These are phyloP conservation scores for Cardamine resedifolia DNA, from an alignment of 345 rosid genomes.

Conservation along the genomic window DNA sequence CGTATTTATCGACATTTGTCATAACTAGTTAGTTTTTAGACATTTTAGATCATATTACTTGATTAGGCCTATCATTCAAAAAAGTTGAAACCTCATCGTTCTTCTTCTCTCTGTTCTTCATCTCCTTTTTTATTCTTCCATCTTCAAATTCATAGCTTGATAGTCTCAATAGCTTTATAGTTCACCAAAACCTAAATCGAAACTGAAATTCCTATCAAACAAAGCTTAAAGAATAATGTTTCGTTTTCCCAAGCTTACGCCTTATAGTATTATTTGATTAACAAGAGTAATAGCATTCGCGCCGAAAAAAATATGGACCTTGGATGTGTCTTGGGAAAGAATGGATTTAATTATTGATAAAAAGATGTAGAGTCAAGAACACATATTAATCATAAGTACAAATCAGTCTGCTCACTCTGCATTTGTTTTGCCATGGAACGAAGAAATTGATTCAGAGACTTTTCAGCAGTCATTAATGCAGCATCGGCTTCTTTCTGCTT, in stretches of 20 bases:
- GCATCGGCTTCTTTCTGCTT: constrained; percentile 42
- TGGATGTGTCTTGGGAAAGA: background rate
- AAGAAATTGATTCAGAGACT: constrained; percentile 62
- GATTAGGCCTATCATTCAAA: background rate
- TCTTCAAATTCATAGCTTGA: background rate
- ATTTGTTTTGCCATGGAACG: constrained; percentile 51
- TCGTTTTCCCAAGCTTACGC: background rate
- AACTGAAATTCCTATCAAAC: background rate
- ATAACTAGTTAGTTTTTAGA: background rate
- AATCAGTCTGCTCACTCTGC: constrained; percentile 23
- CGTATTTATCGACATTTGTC: background rate
- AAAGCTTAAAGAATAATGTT: background rate
- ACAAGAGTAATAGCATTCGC: background rate
- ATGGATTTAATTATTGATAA: background rate
- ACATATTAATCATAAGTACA: constrained; percentile 17
- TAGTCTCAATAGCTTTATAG: background rate
- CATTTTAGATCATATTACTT: background rate
- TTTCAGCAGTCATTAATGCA: constrained; percentile 43
- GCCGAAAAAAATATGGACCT: background rate
- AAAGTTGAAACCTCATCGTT: too few species aligned
- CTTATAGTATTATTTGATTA: background rate
- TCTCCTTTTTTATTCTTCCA: background rate
- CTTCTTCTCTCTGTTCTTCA: background rate
- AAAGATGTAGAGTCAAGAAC: background rate
- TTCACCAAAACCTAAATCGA: background rate